These are phyloP conservation scores for Plasmodium reichenowi DNA, from an alignment of 169 alveolate genomes.

Conservation along the genomic window DNA sequence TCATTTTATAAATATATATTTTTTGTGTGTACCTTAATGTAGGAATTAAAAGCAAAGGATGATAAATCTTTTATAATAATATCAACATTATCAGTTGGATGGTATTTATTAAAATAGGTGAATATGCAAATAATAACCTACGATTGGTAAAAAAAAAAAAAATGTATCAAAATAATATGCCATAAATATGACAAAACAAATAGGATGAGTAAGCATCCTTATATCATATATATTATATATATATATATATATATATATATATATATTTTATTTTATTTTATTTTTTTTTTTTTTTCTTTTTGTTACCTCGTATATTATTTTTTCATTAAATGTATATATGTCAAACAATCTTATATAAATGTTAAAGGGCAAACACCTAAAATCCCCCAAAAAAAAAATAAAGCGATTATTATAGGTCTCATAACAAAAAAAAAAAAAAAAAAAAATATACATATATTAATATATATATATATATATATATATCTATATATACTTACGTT, in stretches of 20 bases:
- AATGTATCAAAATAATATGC: not conserved
- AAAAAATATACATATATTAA: not conserved
- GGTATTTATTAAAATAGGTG: slow-evolving; percentile 48
- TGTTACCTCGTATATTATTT: slow-evolving; percentile 66
- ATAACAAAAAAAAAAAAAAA: slow-evolving; percentile 1
- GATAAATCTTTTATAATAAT: slow-evolving; percentile 44
- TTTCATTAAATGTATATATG: slow-evolving; percentile 64
- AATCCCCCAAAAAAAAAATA: not conserved
- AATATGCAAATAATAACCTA: slow-evolving; percentile 66
- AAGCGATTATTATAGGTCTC: not conserved
- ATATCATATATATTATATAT: no score
- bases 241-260: no score
- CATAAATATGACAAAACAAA: not conserved
- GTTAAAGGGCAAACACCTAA: slow-evolving; percentile 66
- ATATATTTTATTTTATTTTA: no score
- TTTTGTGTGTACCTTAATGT: slow-evolving; percentile 26
- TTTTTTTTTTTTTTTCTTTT: not conserved
- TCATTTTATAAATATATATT: not conserved
- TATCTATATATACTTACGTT: slow-evolving; percentile 24
- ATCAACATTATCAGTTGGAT: slow-evolving; percentile 53
- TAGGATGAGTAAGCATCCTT: not conserved
- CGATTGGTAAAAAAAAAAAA: slow-evolving; percentile 3
- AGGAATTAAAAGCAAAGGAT: slow-evolving; percentile 41
- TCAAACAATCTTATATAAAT: slow-evolving; percentile 68
- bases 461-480: not conserved